Conservation (phyloP, 1,139 yeast genomes). For the Sugiyamaella sp. region DNA sequence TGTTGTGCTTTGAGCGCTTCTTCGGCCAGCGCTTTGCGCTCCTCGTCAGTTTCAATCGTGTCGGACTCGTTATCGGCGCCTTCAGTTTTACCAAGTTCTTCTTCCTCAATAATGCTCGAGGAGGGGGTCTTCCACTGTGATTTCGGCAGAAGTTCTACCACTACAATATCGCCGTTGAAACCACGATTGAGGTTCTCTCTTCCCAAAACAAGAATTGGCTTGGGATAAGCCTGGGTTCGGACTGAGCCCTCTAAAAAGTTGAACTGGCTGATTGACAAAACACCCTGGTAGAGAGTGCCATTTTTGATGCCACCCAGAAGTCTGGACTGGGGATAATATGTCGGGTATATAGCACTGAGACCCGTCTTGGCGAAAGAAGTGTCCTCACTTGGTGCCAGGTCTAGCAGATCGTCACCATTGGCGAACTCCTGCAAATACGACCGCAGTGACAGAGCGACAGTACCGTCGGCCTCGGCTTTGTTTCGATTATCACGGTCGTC, state of each 20-base stretch:
- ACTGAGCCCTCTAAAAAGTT: constrained; percentile 89
- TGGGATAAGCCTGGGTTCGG: constrained; percentile 69
- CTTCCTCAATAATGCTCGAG: constrained; percentile 70
- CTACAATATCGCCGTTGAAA: constrained; percentile 89
- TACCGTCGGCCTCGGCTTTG: constrained; percentile 58
- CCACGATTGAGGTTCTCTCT: constrained; percentile 85
- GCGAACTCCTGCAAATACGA: constrained; percentile 74
- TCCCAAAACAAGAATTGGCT: constrained; percentile 82
- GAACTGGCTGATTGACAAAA: constrained; percentile 76
- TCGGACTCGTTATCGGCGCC: constrained; percentile 47
- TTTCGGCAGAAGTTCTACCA: constrained; percentile 85
- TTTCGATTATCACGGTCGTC: constrained; percentile 72
- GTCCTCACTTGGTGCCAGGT: constrained; percentile 70
- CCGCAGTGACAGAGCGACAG: constrained; percentile 58
- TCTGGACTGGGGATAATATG: constrained; percentile 78
- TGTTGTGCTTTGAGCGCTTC: constrained; percentile 67
- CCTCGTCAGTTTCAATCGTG: constrained; percentile 68
- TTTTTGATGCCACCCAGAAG: constrained; percentile 88
- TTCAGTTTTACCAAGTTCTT: constrained; percentile 59
- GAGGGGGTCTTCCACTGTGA: constrained; percentile 89
- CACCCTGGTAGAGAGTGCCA: constrained; percentile 87
- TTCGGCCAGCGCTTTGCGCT: constrained; percentile 71
- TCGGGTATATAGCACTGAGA: constrained; percentile 63
- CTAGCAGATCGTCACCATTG: constrained; percentile 76
- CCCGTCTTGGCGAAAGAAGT: constrained; percentile 34